A percentile compares a stretch with the other conserved stretches of the same genome.
These are phyloP conservation scores for Melocanna baccifera DNA, from an alignment of 176 grass and related monocot genomes.

Conservation along the genomic window DNA sequence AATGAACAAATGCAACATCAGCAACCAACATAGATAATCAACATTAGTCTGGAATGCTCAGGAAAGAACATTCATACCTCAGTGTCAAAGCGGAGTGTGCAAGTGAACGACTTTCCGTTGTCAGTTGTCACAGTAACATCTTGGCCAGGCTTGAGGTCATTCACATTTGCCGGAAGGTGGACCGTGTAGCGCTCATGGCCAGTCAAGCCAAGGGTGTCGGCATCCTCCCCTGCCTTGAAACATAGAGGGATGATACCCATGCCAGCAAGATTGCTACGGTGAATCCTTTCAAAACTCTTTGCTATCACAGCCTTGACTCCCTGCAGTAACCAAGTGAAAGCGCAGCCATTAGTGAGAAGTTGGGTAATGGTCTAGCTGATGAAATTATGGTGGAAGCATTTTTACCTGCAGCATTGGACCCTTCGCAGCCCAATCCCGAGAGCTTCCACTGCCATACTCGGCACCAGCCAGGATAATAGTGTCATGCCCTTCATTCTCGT, in stretches of 20 bases:
- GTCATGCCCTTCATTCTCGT: constrained; percentile 76
- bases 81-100: constrained; percentile 84
- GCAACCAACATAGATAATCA: neutral
- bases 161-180: constrained; percentile 69
- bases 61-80: constrained; percentile 47
- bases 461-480: constrained; percentile 86
- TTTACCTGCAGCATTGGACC: constrained; percentile 89
- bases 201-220: constrained; percentile 79
- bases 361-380: neutral
- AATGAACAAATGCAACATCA: neutral
- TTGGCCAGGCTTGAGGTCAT: constrained; percentile 86
- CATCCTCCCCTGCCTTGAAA: constrained; percentile 84
- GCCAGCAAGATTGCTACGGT: constrained; percentile 92
- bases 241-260: constrained; percentile 96
- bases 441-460: constrained; percentile 96
- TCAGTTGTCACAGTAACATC: constrained; percentile 77
- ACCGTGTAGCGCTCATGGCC: constrained; percentile 82
- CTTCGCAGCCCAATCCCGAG: constrained; percentile 95
- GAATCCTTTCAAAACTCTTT: constrained; percentile 97
- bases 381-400: neutral
- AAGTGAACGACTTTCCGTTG: constrained; percentile 73
- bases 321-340: constrained; percentile 49
- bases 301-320: constrained; percentile 95
- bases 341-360: constrained; percentile 2
- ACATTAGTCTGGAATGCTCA: neutral